Base-by-base conservation (phyloP, 768 basidiomycete genomes). In the Podaxis rugospora region DNA sequence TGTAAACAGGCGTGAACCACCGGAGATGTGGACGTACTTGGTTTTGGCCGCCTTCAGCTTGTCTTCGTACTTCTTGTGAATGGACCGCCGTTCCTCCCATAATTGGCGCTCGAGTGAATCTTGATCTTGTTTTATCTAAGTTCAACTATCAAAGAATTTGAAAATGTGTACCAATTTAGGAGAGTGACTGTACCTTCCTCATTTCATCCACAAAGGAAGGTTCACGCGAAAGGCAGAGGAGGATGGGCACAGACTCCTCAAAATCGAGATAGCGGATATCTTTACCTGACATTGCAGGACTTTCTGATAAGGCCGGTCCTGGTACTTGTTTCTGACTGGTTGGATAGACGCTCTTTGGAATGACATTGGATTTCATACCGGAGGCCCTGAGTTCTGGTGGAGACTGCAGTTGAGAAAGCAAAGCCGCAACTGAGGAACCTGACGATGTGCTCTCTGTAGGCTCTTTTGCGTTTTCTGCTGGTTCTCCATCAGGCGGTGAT, bases 41-140 rank as follows among this genome's bases (percentile, higher is more conserved):
- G 81, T 87, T 63, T 76, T 78, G 16, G 88, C 85, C 25, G 86
- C 76, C 64, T 86, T 84, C 63, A 91, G 81, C 72, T 85, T 92
- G 47, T 87, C 84, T 63, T 89, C 84, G 62, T 91, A 87, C 66
- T 84, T 86, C 62, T 73, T 75, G 57, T 83, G 79, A 60, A 94
- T 84, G 4, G 76, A 76, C 35, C 76, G 74, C 57, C 92, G 79
- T 65, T 90, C 90, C 60, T 83, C 78, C 85, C 83, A 92, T 37
- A 93, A 71, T 61, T 79, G 80, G 62, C 75, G 79, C 70, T 94
- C 92, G 36, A 93, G 75, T 23, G 78, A 76, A 58, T 85, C 77
- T 73, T 94, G 92, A 52, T 90, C 88, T 56, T 81, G 72, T 71
- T 84, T 89, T 67, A 94, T 75, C 92, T 92, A 67, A 21, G 56